A percentile compares a stretch with the other conserved stretches of the same genome.
Conservation (phyloP, 1,284 basidiomycete species). For the Sporisorium sorghi region DNA sequence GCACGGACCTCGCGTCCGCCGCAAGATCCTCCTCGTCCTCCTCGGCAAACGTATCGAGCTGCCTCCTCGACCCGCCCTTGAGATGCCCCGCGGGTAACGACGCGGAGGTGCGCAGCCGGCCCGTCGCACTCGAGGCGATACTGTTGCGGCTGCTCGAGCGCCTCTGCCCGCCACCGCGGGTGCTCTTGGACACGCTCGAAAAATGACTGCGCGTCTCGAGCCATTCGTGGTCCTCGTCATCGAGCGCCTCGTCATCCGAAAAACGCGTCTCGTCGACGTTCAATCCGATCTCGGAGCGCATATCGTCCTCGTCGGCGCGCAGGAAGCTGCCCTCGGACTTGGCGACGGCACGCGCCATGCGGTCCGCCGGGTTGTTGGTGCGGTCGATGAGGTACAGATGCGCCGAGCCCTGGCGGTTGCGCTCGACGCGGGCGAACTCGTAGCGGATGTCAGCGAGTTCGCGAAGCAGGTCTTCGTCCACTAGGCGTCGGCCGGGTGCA, state of each 20-base stretch:
- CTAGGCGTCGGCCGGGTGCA: slow-evolving; percentile 46
- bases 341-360: slow-evolving; percentile 52
- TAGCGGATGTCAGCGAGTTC: slow-evolving; percentile 60
- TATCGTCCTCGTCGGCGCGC: slow-evolving; percentile 22
- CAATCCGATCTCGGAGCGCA: slow-evolving; percentile 25
- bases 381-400: slow-evolving; percentile 64
- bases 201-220: slow-evolving; percentile 33
- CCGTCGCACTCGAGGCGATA: slow-evolving; percentile 39
- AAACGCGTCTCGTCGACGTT: slow-evolving; percentile 25
- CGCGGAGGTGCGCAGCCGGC: slow-evolving; percentile 27
- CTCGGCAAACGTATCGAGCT: slow-evolving; percentile 43
- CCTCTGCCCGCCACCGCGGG: slow-evolving; percentile 7
- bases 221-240: slow-evolving; percentile 35
- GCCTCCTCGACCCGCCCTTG: slow-evolving; percentile 16
- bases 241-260: slow-evolving; percentile 23
- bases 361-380: slow-evolving; percentile 56
- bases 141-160: slow-evolving; percentile 25
- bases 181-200: slow-evolving; percentile 18
- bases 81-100: slow-evolving; percentile 39
- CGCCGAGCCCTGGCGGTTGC: slow-evolving; percentile 42
- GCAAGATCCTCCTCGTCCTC: slow-evolving; percentile 41
- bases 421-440: slow-evolving; percentile 50
- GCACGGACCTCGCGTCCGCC: slow-evolving; percentile 21
- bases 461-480: slow-evolving; percentile 62
- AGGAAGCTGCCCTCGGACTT: slow-evolving; percentile 36